Base-by-base conservation (phyloP, 305 asterid species). In the Ruellia speciosa region DNA sequence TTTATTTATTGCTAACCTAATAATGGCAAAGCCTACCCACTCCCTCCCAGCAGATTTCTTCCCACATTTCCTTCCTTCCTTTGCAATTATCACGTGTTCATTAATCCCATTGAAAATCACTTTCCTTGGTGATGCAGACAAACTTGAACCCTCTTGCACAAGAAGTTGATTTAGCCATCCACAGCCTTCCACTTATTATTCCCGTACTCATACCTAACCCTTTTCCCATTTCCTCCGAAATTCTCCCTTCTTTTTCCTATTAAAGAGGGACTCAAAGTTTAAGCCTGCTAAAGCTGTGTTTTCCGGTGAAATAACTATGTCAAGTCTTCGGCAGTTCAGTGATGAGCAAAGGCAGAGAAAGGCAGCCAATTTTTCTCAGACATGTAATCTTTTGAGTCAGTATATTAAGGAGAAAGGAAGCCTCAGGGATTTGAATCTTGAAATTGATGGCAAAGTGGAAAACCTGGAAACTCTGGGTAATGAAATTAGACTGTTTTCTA, bases 321-420 rank as follows among this genome's bases (percentile, higher is more conserved):
- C 81, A 9, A 49, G 59, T 66, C 68, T 65, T 11, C 56, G 67
- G 19, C 56, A 31, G 47, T 18, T 65, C 54, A 64, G 49, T 34
- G 76, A 63, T 50, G 57, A 51, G 49, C 49, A 60, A 33, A 57
- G 68, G 62, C 31, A 52, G 5, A 69, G 70, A 15, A 68, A 62
- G 58, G 74, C 65, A 48, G 72, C 85, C 8, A 77, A 48, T 52
- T 86, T 86, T 63, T 70, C 56, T 4, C 82, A 70, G 11, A 85
- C 94, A 15, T 85, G 90, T 73, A 82, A 78, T 56, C 87, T 78
- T 11, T 57, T 85, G 54, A 78, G 88, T 66, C 79, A 64, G 59
- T 85, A 63, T 59, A 73, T 85, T 40, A 85, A 85, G 51, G 81
- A 81, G 62, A 82, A 81, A 63, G 84, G 88, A 7, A 62, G 49